These are phyloP conservation scores for Astrothelium subdiscretum DNA, from an alignment of 495 filamentous ascomycete genomes.

Conservation along the genomic window DNA sequence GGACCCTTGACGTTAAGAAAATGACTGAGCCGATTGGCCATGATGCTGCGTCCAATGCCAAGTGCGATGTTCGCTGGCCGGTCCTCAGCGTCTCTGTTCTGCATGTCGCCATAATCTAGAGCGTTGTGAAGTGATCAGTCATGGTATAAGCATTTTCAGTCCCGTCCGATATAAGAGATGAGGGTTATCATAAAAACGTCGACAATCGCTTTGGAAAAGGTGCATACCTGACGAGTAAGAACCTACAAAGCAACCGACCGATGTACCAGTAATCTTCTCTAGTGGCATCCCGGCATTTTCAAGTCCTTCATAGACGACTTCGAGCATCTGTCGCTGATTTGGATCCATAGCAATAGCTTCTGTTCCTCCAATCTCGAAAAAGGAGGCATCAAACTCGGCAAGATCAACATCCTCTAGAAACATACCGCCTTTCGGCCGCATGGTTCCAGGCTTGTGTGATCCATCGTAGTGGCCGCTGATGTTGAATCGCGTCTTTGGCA, in stretches of 20 bases:
- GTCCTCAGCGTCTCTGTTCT: constrained; percentile 21
- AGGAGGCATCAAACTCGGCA: constrained; percentile 5
- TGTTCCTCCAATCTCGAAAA: constrained; percentile 5
- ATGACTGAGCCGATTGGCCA: constrained; percentile 40
- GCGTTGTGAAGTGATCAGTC: not conserved
- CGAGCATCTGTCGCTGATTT: constrained; percentile 5
- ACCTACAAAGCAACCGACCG: not conserved
- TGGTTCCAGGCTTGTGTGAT: not conserved
- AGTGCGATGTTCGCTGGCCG: not conserved
- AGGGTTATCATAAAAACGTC: too few relatives aligned
- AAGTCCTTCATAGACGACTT: constrained; percentile 5
- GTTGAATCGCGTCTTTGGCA: not conserved
- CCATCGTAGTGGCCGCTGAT: not conserved
- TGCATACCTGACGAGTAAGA: not conserved
- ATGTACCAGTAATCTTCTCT: not conserved
- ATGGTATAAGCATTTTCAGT: not conserved
- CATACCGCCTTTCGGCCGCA: not conserved
- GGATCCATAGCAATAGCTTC: constrained; percentile 11
- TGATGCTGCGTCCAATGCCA: constrained; percentile 22
- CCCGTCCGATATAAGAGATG: constrained; percentile 9
- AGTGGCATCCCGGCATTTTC: not conserved
- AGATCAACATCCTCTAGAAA: not conserved
- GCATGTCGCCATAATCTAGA: constrained; percentile 20
- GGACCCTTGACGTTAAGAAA: constrained; percentile 40
- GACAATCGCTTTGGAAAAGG: too few relatives aligned